Base-by-base conservation (phyloP, 371 early-diverging fungal genomes). In the Mortierella sp. region DNA sequence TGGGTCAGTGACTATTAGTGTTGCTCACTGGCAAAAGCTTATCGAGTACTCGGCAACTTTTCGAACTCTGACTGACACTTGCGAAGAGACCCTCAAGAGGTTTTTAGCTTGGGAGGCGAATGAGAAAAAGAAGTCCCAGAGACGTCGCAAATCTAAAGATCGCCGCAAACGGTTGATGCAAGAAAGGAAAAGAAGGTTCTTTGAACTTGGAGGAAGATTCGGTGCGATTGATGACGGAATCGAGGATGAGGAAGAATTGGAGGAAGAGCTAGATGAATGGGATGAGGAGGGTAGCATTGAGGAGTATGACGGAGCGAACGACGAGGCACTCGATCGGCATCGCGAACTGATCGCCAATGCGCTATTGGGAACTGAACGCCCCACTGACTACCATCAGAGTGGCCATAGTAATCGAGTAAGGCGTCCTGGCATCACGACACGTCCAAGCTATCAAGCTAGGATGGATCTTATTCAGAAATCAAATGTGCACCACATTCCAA, bases 201-300 rank as follows among this genome's bases (percentile, higher is more conserved):
- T 11, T 55, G 55, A 55, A 15, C 28, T 55, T 22, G 55, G 28
- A 19, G 28, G 52, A 16, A 32, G 47, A 10, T 13, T 32, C 2
- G 57, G 58, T 32, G 57, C 7, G 10, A 59, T 40, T 59, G 38
- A 40, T 40, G 61, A 58, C 1, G 67, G 65, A 45, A 61, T 45
- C 16, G 45, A 66, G 8, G 69, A 71, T 0, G 75, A 80, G 24
- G 71, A 80, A 36, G 80, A 80, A 63, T 47, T 77, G 40, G 74
- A 70, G 40, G 74, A 67, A 55, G 55, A 55, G 16, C 32, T 80
- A 57, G 68, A 70, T 15, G 64, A 70, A 9, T 71, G 75, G 75
- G 80, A 73, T 1, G 70, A 78, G 21, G 78, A 78, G 33, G 78
- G 73, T 7, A 67, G 70, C 36, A 64, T 50, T 2, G 74, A 55